Conservation (phyloP, 148 eudicot species). For the Dianthus caryophyllus region DNA sequence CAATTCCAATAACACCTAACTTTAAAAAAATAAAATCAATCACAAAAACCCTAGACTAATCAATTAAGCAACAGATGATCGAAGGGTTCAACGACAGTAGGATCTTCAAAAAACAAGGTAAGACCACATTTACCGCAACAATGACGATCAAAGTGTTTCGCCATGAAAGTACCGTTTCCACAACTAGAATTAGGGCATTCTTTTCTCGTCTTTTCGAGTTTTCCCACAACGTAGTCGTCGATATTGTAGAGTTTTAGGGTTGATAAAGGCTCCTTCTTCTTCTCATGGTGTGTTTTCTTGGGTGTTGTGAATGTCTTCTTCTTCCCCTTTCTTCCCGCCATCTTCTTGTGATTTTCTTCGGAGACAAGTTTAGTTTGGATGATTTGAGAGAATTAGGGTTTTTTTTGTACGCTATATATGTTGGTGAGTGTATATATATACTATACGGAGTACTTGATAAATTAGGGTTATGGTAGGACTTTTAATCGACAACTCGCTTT, state of each 20-base stretch:
- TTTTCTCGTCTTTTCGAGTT: constrained; percentile 2
- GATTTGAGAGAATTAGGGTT: no score
- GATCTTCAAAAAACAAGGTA: not conserved
- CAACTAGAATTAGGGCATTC: constrained; percentile 17
- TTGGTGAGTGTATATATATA: no score
- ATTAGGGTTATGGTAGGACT: no score
- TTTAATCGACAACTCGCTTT: no score
- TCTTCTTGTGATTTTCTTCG: not conserved
- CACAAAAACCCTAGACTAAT: no score
- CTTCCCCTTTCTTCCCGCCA: constrained; percentile 22
- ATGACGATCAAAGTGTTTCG: constrained; percentile 13
- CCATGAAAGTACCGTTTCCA: constrained; percentile 21
- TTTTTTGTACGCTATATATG: no score
- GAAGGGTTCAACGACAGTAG: no score
- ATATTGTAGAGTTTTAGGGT: constrained; percentile 14
- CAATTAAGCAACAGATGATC: no score
- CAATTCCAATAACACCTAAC: no score
- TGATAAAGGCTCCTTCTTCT: constrained; percentile 21
- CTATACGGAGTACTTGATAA: no score
- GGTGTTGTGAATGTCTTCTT: constrained; percentile 26
- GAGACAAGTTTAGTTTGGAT: no score
- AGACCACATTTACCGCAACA: constrained; percentile 22
- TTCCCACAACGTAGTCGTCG: not conserved
- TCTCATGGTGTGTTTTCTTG: constrained; percentile 24
- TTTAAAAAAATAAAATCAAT: no score